Base-by-base conservation (phyloP, 163 green algal species). In the Scenedesmus sp. region DNA sequence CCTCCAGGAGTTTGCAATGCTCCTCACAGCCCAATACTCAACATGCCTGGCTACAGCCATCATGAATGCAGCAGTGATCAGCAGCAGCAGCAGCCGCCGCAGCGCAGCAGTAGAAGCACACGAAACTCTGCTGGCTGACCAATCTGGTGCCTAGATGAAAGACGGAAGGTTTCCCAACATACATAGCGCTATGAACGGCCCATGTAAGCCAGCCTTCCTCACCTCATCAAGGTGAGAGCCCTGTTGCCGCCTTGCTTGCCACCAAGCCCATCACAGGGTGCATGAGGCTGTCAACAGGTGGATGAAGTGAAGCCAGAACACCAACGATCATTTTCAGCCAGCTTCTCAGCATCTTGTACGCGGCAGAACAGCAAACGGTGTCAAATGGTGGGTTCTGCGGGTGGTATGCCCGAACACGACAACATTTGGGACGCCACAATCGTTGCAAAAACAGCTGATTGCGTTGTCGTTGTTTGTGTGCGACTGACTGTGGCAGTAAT, bases 21-120 rank as follows among this genome's bases (percentile, higher is more conserved):
- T 91, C 88, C 26, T 91, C 88, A 91, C 55, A n/a, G 77, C 88
- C 88, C 88, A 87, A 55, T 16, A 15, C 15, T 84, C 10, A 84
- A 54, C 26, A 84, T 12, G 76, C 26, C 10, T 54, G 76, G 54
- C 55, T 60, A 8, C 9, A 16, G 10, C 20, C 46, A 20, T 23
- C 60, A 81, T 4, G 9, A 23, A 4, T 16, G 26, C 23, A 16
- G 23, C 26, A 64, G 79, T 52, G 23, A 54, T 15, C 13, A 67
- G 12, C 81, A 81, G 84, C 84, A 89, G n/a, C 26, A 55, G n/a
- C n/a, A 89, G 57, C 16, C 59, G 84, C 60, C 70, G 18, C 56
- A 18, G 2, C 7, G 34, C 57, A 77, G 59, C 56, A 46, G 84
- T 34, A 86, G 18, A 62, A 26, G 81, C 77, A 59, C 59, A 64